Evolutionary conservation across 345 rosid genomes (phyloP).

Genomic region (Lepidium didymum): DNA sequence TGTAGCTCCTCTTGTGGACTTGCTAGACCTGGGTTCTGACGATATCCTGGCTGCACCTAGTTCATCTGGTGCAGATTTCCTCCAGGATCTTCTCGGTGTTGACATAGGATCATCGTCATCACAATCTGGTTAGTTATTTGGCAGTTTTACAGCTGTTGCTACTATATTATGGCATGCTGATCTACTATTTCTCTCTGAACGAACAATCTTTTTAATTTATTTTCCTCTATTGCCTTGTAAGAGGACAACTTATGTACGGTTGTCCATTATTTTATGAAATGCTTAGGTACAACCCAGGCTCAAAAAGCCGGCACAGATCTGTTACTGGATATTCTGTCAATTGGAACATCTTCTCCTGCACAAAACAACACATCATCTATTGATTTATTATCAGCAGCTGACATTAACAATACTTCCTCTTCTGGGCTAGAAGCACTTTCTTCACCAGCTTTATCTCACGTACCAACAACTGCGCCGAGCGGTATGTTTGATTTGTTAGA

Average conservation of each 20-base stretch:
- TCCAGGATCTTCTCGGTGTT: conserved; percentile 86
- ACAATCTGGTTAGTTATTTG: conserved; percentile 53
- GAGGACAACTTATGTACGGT: not conserved
- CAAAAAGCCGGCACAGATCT: conserved; percentile 74
- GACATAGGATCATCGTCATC: conserved; percentile 54
- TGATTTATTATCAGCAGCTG: conserved; percentile 54
- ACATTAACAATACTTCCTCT: conserved; percentile 35
- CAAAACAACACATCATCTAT: conserved; percentile 48
- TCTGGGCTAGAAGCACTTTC: conserved; percentile 44
- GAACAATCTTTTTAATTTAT: not conserved
- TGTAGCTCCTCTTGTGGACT: conserved; percentile 75
- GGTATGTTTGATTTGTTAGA: conserved; percentile 80
- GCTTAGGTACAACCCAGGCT: conserved; percentile 49
- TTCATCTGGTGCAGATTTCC: conserved; percentile 80
- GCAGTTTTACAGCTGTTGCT: not conserved
- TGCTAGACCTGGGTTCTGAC: conserved; percentile 79
- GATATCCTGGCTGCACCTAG: conserved; percentile 70
- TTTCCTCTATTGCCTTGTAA: not conserved
- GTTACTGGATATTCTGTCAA: conserved; percentile 81
- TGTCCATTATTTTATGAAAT: not conserved
- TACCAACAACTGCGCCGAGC: conserved; percentile 37
- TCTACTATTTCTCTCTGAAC: not conserved
- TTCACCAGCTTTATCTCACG: conserved; percentile 35
- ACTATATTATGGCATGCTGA: not conserved
- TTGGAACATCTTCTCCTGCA: conserved; percentile 60